phyloP scores from a whole-genome alignment of 208 protist species.

The Acanthamoeba polyphaga region DNA sequence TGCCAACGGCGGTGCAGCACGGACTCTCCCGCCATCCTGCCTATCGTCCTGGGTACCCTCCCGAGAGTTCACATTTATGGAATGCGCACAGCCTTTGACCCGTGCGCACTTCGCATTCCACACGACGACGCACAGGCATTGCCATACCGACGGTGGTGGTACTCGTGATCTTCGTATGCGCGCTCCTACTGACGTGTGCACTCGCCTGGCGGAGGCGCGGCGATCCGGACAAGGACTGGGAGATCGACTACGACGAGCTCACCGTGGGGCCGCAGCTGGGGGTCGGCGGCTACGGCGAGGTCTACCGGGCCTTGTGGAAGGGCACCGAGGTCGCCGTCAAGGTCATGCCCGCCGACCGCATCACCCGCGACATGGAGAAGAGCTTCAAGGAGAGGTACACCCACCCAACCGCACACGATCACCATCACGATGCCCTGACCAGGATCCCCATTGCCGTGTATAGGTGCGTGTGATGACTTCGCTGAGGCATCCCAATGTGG shows the following conservation, averaged over 20 bases:
- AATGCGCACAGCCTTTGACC: too few relatives aligned
- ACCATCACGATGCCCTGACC: too few relatives aligned
- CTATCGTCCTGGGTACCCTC: neutral
- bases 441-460: neutral
- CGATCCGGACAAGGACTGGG: constrained; percentile 30
- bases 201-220: neutral
- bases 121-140: neutral
- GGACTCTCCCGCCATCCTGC: neutral
- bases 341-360: constrained; percentile 31
- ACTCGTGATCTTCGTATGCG: neutral
- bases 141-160: neutral
- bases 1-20: neutral
- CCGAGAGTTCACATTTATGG: too few relatives aligned
- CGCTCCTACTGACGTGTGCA: neutral
- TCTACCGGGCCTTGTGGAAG: constrained; percentile 61
- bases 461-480: constrained; percentile 60
- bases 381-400: constrained; percentile 58
- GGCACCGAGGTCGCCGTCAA: constrained; percentile 74
- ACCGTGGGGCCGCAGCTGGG: constrained; percentile 41
- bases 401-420: neutral
- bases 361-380: neutral
- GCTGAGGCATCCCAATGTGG: constrained; percentile 51
- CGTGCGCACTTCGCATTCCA: neutral
- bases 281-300: constrained; percentile 50
- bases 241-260: constrained; percentile 67